Evolutionary conservation across 2,329 filamentous ascomycete genomes (phyloP).

Genomic region (Verruconis gallopava): DNA sequence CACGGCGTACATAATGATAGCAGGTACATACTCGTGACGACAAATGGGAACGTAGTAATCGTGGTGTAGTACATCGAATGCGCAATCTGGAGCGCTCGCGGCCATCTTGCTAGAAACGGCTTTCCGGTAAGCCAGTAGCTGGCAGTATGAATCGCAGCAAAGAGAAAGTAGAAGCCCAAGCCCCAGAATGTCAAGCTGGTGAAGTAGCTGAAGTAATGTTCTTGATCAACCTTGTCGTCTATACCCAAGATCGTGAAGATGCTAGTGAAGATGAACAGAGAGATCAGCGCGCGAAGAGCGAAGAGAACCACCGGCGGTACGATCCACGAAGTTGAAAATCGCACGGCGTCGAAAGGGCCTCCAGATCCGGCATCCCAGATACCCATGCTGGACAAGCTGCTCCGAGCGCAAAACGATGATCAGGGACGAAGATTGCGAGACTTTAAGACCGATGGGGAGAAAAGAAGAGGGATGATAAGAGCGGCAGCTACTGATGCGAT

Average conservation of each 20-base stretch:
- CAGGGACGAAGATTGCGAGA: too few relatives aligned
- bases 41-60: constrained; percentile 28
- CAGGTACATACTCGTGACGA: constrained; percentile 31
- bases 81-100: constrained; percentile 22
- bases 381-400: not conserved
- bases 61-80: constrained; percentile 31
- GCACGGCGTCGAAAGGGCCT: constrained; percentile 18
- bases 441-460: too few relatives aligned
- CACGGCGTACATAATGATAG: not conserved
- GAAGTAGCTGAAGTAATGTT: constrained; percentile 64
- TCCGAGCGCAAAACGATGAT: too few relatives aligned
- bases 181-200: constrained; percentile 75
- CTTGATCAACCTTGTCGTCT: constrained; percentile 46
- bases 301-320: constrained; percentile 53
- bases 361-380: not conserved
- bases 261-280: constrained; percentile 52
- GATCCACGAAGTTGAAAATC: constrained; percentile 72
- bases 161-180: constrained; percentile 62
- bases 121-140: constrained; percentile 40
- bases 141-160: constrained; percentile 55
- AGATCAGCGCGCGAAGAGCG: constrained; percentile 36
- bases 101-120: constrained; percentile 26
- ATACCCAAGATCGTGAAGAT: constrained; percentile 48
- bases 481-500: too few relatives aligned
- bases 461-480: too few relatives aligned